Conservation (phyloP, 108 stramenopile genomes). For the Pseudonitzschia delicatissima region DNA sequence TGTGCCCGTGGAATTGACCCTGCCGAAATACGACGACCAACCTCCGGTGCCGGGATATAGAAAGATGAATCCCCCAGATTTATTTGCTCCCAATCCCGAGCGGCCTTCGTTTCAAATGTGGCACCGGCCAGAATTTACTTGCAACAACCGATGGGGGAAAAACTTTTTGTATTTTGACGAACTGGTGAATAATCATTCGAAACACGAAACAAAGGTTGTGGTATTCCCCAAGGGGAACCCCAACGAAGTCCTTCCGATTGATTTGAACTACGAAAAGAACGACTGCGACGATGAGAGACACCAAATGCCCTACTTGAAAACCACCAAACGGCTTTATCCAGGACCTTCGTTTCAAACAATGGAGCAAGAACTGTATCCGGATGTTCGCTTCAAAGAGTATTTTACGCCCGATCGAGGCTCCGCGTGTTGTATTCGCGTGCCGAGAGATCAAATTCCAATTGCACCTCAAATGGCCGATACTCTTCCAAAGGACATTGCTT, state of each 20-base stretch:
- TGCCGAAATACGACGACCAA: background rate
- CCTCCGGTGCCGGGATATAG: background rate
- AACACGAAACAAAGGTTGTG: background rate
- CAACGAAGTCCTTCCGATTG: background rate
- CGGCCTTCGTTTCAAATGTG: background rate
- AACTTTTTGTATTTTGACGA: slow-evolving; percentile 1
- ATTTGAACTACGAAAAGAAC: background rate
- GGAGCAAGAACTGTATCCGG: background rate
- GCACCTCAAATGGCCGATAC: no score
- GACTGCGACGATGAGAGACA: background rate
- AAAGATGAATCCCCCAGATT: no score
- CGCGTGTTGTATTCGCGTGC: background rate
- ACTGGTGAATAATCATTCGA: background rate
- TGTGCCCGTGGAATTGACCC: background rate
- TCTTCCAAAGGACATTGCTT: no score
- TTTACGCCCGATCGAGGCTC: background rate
- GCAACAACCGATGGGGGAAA: background rate
- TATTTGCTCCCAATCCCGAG: no score
- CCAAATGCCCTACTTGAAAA: background rate
- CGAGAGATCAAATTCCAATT: no score
- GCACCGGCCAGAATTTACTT: background rate
- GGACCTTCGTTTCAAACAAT: background rate
- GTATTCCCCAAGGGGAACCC: background rate
- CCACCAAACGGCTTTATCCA: background rate
- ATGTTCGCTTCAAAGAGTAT: background rate